These are phyloP conservation scores for Neoboletus brunneissimus DNA, from an alignment of 768 basidiomycete genomes.

Conservation along the genomic window DNA sequence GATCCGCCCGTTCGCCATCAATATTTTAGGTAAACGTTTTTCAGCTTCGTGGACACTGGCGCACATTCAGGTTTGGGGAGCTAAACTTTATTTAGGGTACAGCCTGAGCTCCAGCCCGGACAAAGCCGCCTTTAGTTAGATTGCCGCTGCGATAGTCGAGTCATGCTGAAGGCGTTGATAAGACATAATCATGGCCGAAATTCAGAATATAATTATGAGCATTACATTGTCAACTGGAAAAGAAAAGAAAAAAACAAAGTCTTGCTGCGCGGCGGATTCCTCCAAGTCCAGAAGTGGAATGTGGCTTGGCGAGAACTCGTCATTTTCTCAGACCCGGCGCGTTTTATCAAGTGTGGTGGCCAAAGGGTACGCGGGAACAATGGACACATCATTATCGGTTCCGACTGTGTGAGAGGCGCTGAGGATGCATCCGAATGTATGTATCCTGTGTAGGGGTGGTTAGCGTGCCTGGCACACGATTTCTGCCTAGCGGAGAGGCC, in stretches of 20 bases:
- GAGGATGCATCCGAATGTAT: neutral
- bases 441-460: neutral
- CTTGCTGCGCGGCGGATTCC: neutral
- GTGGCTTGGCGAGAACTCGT: neutral
- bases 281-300: neutral
- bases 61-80: neutral
- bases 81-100: neutral
- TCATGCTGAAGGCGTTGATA: neutral
- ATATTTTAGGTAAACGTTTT: neutral
- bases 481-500: neutral
- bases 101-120: neutral
- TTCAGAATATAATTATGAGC: neutral
- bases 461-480: neutral
- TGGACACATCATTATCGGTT: neutral
- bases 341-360: neutral
- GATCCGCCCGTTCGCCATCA: neutral
- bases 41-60: neutral
- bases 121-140: neutral
- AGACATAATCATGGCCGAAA: neutral
- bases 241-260: neutral
- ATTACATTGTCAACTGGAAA: neutral
- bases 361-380: neutral
- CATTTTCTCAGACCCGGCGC: neutral
- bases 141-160: neutral
- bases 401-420: neutral